Percentiles rank a stretch among this genome's conserved stretches.
These are phyloP conservation scores for Volvox carteri DNA, from an alignment of 163 green algal species.

Conservation along the genomic window DNA sequence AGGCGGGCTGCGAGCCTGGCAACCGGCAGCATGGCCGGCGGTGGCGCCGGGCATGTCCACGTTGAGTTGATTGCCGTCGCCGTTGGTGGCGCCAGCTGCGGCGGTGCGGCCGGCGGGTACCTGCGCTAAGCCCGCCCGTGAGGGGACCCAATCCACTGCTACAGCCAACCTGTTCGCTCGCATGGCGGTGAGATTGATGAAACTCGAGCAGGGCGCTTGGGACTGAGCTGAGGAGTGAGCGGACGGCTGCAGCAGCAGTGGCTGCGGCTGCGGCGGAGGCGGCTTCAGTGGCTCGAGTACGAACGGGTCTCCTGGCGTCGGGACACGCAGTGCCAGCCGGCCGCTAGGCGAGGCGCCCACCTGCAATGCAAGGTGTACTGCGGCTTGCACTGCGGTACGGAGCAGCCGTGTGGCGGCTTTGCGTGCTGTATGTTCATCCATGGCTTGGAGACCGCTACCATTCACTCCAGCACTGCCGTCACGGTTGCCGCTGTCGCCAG, in stretches of 20 bases:
- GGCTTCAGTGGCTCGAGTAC: not conserved
- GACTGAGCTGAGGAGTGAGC: not conserved
- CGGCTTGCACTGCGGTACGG: not conserved
- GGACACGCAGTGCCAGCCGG: constrained; percentile 19
- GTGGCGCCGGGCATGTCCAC: no score
- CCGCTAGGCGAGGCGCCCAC: not conserved
- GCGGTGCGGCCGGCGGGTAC: no score
- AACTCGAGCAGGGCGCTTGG: no score
- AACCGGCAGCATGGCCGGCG: no score
- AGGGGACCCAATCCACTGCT: not conserved
- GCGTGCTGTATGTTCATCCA: not conserved
- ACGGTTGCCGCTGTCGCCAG: not conserved
- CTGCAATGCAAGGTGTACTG: constrained; percentile 13
- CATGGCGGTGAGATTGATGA: no score
- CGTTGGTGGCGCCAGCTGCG: no score
- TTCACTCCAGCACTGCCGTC: not conserved
- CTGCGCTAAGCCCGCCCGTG: no score
- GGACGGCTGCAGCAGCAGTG: not conserved
- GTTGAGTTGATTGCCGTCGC: no score
- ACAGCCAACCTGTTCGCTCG: no score
- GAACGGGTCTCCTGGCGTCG: not conserved
- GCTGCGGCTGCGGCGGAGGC: not conserved
- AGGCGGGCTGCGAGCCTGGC: no score
- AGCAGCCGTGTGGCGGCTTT: not conserved
- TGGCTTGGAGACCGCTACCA: not conserved